Percentiles rank a stretch among this genome's conserved stretches.
phyloP scores from a whole-genome alignment of 1,139 yeast genomes.

The Yamadazyma atlantica region DNA sequence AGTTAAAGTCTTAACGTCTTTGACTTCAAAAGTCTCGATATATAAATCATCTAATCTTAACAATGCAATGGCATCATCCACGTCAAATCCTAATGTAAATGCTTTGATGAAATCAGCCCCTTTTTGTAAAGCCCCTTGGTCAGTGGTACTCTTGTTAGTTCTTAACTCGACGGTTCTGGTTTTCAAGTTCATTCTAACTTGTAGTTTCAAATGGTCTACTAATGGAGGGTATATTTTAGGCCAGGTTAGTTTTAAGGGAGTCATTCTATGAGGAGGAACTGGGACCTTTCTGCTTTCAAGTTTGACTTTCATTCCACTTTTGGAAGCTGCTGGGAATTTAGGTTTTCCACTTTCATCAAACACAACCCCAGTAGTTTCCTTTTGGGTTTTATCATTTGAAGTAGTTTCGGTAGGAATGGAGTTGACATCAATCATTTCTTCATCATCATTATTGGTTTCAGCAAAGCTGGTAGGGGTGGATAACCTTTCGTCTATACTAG shows the following conservation, averaged over 20 bases:
- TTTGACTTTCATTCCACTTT: slow-evolving; percentile 68
- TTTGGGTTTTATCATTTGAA: slow-evolving; percentile 17
- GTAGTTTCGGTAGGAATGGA: slow-evolving; percentile 32
- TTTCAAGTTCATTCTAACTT: slow-evolving; percentile 91
- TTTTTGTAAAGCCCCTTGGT: slow-evolving; percentile 92
- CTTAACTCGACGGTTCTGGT: slow-evolving; percentile 84
- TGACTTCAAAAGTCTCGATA: slow-evolving; percentile 94
- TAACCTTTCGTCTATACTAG: slow-evolving; percentile 1
- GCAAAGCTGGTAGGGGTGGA: slow-evolving; percentile 8
- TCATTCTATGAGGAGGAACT: slow-evolving; percentile 96
- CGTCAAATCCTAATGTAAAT: slow-evolving; percentile 91
- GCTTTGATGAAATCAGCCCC: slow-evolving; percentile 97
- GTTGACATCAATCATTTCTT: slow-evolving; percentile 69
- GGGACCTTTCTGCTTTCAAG: slow-evolving; percentile 84
- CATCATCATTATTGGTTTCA: slow-evolving; percentile 35
- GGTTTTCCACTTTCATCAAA: slow-evolving; percentile 91
- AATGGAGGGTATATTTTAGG: slow-evolving; percentile 91
- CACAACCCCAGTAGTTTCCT: slow-evolving; percentile 53
- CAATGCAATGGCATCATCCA: slow-evolving; percentile 94
- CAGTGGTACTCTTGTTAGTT: slow-evolving; percentile 78
- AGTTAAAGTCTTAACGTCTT: slow-evolving; percentile 90
- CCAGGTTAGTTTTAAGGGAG: slow-evolving; percentile 89
- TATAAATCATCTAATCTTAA: slow-evolving; percentile 92
- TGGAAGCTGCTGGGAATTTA: slow-evolving; percentile 73
- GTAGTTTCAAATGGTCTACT: slow-evolving; percentile 90